Percentiles rank a stretch among this genome's conserved stretches.
Evolutionary conservation across 176 grass and related monocot genomes (phyloP).

Genomic region (Chrysopogon serrulatus): DNA sequence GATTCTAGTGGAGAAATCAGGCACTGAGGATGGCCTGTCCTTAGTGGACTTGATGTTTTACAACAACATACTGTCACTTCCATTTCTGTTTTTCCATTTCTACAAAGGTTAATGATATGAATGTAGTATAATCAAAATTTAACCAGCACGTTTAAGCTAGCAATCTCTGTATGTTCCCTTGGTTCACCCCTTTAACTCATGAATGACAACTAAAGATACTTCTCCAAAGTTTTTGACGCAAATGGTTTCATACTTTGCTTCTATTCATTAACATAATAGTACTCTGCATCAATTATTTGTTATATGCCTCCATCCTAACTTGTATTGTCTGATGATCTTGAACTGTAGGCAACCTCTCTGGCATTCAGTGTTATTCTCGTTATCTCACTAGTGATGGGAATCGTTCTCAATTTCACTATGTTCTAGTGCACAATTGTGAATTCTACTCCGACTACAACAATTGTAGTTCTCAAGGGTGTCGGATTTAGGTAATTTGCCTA

Average conservation of each 20-base stretch:
- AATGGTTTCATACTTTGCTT: not conserved
- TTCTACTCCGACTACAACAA: conserved; percentile 87
- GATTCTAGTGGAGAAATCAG: conserved; percentile 90
- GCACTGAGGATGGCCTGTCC: conserved; percentile 87
- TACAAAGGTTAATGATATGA: conserved; percentile 59
- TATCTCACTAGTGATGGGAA: conserved; percentile 77
- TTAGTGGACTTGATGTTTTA: conserved; percentile 91
- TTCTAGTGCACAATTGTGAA: conserved; percentile 94
- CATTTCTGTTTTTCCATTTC: conserved; percentile 82
- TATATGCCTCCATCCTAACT: not conserved
- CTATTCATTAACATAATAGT: not conserved
- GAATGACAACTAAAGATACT: not conserved
- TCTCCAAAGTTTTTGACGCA: not conserved
- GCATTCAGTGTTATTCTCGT: conserved; percentile 62
- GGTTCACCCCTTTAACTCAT: not conserved
- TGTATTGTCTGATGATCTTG: not conserved
- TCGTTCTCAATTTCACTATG: conserved; percentile 87
- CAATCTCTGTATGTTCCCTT: not conserved
- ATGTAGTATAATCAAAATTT: not conserved
- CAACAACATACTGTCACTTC: conserved; percentile 74
- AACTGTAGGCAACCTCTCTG: conserved; percentile 47
- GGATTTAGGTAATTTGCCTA: conserved; percentile 55
- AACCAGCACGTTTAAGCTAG: not conserved
- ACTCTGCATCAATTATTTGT: not conserved
- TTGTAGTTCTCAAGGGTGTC: conserved; percentile 93